These are phyloP conservation scores for Apophysomyces variabilis DNA, from an alignment of 371 early-diverging fungal genomes.

Conservation along the genomic window DNA sequence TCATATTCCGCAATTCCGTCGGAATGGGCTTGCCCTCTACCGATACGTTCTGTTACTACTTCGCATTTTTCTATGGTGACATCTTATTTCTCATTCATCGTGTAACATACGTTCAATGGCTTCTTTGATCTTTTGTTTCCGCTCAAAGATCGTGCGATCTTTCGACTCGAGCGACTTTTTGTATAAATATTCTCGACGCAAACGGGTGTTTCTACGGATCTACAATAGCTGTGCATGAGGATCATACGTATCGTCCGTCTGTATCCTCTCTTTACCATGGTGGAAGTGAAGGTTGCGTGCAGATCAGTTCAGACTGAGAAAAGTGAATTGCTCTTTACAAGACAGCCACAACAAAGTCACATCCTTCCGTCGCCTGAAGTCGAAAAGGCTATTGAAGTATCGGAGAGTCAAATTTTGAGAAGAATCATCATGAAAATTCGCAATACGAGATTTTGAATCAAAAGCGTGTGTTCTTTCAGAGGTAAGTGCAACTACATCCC, in stretches of 20 bases:
- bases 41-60: neutral
- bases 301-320: neutral
- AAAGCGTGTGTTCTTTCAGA: too few relatives aligned
- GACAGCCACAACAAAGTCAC: neutral
- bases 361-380: neutral
- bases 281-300: neutral
- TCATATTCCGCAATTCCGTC: conserved; percentile 80
- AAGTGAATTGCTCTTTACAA: neutral
- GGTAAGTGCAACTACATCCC: too few relatives aligned
- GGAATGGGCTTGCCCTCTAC: conserved; percentile 88
- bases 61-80: conserved; percentile 23
- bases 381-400: too few relatives aligned
- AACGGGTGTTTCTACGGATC: conserved; percentile 84
- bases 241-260: too few relatives aligned
- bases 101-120: conserved; percentile 77
- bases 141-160: conserved; percentile 87
- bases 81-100: conserved; percentile 60
- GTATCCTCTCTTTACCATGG: conserved; percentile 1
- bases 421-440: too few relatives aligned
- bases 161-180: conserved; percentile 92
- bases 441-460: too few relatives aligned
- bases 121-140: conserved; percentile 91
- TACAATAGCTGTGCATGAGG: conserved; percentile 21
- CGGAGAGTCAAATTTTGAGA: too few relatives aligned
- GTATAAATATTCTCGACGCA: conserved; percentile 94